Evolutionary conservation across 805 yeast species (phyloP).

Genomic region (Saccharomycopsis malanga): DNA sequence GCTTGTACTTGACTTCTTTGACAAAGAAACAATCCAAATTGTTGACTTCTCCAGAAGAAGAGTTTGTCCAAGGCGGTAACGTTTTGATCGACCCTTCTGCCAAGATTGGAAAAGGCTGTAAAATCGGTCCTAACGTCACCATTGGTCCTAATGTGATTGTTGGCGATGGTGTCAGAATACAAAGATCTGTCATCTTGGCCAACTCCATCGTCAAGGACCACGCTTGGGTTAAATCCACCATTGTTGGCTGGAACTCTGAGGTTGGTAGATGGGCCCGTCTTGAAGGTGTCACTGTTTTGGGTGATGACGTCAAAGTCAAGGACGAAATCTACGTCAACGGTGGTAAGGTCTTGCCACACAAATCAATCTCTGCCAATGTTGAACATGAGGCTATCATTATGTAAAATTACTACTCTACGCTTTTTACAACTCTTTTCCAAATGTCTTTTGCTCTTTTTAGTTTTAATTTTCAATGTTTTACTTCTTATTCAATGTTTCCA

Average conservation of each 20-base stretch:
- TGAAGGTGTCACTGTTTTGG: slow-evolving; percentile 95
- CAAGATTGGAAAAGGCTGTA: slow-evolving; percentile 83
- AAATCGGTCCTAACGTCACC: slow-evolving; percentile 97
- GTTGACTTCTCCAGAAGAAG: slow-evolving; percentile 54
- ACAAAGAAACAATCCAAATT: slow-evolving; percentile 69
- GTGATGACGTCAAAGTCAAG: slow-evolving; percentile 97
- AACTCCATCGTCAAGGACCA: slow-evolving; percentile 93
- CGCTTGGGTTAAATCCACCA: slow-evolving; percentile 95
- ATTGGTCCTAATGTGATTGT: slow-evolving; percentile 94
- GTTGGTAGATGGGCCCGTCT: slow-evolving; percentile 99
- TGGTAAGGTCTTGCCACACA: slow-evolving; percentile 98
- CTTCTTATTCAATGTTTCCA: too few relatives aligned
- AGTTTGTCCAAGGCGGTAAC: slow-evolving; percentile 80
- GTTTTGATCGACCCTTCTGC: slow-evolving; percentile 95
- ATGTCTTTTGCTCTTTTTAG: too few relatives aligned
- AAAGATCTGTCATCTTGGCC: slow-evolving; percentile 86
- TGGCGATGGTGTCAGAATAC: slow-evolving; percentile 98
- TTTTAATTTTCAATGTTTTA: too few relatives aligned
- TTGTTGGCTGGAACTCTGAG: slow-evolving; percentile 98
- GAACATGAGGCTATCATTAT: slow-evolving; percentile 97
- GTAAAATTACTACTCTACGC: slow-evolving; percentile 38
- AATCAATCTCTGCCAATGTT: slow-evolving; percentile 90
- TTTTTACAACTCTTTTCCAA: too few relatives aligned
- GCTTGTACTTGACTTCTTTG: slow-evolving; percentile 81
- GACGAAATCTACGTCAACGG: slow-evolving; percentile 99